Evolutionary conservation across 257 asterid genomes (phyloP), one percentile per base, ranked within the genome.

Genomic region (Lycium ferocissimum): DNA sequence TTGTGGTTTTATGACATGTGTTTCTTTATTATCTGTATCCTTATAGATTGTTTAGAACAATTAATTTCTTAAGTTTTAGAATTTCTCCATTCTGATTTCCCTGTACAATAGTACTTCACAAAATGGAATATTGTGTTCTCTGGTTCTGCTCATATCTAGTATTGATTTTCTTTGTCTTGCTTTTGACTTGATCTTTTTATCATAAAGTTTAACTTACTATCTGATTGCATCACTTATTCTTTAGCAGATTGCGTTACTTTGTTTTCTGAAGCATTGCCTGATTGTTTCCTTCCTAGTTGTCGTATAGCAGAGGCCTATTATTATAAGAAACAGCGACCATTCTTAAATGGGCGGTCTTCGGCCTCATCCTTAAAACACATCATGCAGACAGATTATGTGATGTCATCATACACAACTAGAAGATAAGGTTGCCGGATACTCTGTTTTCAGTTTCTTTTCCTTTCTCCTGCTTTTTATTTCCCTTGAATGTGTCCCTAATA

Each of bases 51-150:
- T 22, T 6, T 49, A 49, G 62, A 12, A 45, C 49, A 49, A 13
- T 49, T 22, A 49, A 49, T 22, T 22, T 7, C 81, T 12, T 75
- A 75, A 47, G 81, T 49, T 75, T 45, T 20, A 20, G 61, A 75
- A 47, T 73, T 11, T 73, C 40, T 73, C 20, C 80, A 20, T 47
- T 73, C 47, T 47, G 81, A 47, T 45, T 73, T 73, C 58, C 59
- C 38, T 11, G 40, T 47, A n/a, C 17, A 73, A 72, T 70, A 17
- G 79, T 8, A 17, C 37, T 62, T 62, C 70, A 11, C 13, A 9
- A 62, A 62, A 62, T 33, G n/a, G 45, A 66, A 66, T 3, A 33
- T 33, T 33, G 22, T 13, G 76, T 38, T 37, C 22, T 15, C 9
- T 66, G 20, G 78, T 69, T 38, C 45, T 13, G 43, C 43, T 9